Base-by-base conservation (phyloP, 2,329 filamentous ascomycete genomes). In the Rutstroemia sp. region DNA sequence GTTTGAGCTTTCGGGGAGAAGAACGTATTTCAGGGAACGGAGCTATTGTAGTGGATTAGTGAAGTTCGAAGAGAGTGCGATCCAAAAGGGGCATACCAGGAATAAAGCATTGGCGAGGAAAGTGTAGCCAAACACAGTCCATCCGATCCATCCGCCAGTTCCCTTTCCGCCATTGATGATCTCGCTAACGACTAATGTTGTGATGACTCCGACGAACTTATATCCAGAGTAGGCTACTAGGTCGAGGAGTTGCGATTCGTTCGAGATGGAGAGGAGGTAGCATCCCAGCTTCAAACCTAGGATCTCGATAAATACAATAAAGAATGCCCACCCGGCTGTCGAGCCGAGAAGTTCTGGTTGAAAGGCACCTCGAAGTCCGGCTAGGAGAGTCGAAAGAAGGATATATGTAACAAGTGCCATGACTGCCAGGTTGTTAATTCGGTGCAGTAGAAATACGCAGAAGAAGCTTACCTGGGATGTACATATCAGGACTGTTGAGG, bases 341-440 rank as follows among this genome's bases (percentile, higher is more conserved):
- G 89, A 88, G 21, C 92, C 92, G 19, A 99, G 80, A 25, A 99
- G 79, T 71, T 97, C 92, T 1, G 95, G 95, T 68, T 96, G 87
- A 75, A 99, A 99, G 62, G 90, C 84, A 27, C 94, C 92, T 52
- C 89, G 82, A 46, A 99, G 79, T 45, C 94, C 94, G 8, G 92
- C 92, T 55, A 99, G 79, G 44, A 97, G 79, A 0, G 92, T 94
- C 5, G 89, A 95, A 10, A 99, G 81, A 37, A 99, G 86, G 62
- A 99, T 95, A 73, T 99, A 99, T 23, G 94, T 99, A 48, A 97
- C 91, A 53, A 99, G 78, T 1, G 94, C 92, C 94, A 99, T 99
- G 68, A 95, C 87, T 57, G 6, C 25, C 10, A 25, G 12, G 6
- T 21, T 4, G 19, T 57, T n/a, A 57, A 21, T 19, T 39, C 8